Evolutionary conservation across 768 basidiomycete species (phyloP).

Genomic region (Amanita inopinata): DNA sequence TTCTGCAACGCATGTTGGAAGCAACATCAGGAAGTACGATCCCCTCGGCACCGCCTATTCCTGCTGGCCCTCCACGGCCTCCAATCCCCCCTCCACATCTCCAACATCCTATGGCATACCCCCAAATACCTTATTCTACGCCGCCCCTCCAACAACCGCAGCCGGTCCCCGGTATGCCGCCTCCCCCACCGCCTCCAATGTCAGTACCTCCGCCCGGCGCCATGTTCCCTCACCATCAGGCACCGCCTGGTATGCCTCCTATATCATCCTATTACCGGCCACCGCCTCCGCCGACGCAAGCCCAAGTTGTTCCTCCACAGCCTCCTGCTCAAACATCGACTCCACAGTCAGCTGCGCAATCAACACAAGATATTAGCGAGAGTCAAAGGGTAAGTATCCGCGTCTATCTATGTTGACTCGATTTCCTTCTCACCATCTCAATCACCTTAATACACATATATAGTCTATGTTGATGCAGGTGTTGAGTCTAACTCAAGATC

Average conservation of each 20-base stretch:
- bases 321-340: conserved; percentile 21
- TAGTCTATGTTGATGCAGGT: conserved; percentile 86
- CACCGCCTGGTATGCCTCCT: conserved; percentile 22
- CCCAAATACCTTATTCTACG: conserved; percentile 21
- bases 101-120: conserved; percentile 43
- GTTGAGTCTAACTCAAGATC: conserved; percentile 67
- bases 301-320: conserved; percentile 18
- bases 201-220: conserved; percentile 24
- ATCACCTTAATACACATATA: not conserved
- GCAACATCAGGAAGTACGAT: conserved; percentile 19
- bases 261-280: conserved; percentile 27
- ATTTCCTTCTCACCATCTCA: conserved; percentile 12
- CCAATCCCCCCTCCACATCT: conserved; percentile 22
- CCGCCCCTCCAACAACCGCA: conserved; percentile 25
- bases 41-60: conserved; percentile 5
- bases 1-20: conserved; percentile 63
- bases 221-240: conserved; percentile 23
- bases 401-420: conserved; percentile 6
- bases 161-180: conserved; percentile 21
- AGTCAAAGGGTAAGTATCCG: conserved; percentile 31
- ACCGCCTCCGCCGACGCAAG: conserved; percentile 21
- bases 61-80: conserved; percentile 12
- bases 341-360: conserved; percentile 14
- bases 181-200: conserved; percentile 21
- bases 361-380: conserved; percentile 35